Conservation (phyloP, 2,329 filamentous ascomycete genomes). For the Ceratocystis variospora region DNA sequence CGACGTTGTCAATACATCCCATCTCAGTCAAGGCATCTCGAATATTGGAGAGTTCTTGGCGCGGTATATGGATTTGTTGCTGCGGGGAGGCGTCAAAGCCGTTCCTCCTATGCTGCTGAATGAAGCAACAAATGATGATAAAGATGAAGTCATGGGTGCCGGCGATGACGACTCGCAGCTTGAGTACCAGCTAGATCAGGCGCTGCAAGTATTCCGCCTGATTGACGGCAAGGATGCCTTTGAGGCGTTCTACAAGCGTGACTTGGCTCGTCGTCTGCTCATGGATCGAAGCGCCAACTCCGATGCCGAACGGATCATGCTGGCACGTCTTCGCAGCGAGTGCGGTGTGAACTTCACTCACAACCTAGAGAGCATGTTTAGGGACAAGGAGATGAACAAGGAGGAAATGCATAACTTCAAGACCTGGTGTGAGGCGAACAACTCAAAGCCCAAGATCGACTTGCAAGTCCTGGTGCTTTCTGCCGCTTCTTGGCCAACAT, state of each 20-base stretch:
- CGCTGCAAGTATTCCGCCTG: conserved; percentile 88
- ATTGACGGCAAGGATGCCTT: conserved; percentile 96
- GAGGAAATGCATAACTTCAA: conserved; percentile 82
- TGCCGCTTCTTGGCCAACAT: conserved; percentile 82
- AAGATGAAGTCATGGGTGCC: conserved; percentile 43
- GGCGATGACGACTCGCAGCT: conserved; percentile 86
- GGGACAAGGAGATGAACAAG: conserved; percentile 82
- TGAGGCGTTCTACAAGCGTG: conserved; percentile 98
- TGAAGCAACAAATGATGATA: conserved; percentile 29
- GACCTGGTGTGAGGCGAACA: conserved; percentile 42
- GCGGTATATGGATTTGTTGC: conserved; percentile 82
- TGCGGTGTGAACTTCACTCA: conserved; percentile 91
- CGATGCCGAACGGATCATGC: conserved; percentile 92
- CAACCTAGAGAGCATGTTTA: conserved; percentile 98
- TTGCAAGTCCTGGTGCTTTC: conserved; percentile 84
- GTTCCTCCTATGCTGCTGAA: conserved; percentile 56
- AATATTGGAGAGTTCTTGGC: conserved; percentile 98
- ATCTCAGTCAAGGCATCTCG: conserved; percentile 69
- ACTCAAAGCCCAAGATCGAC: conserved; percentile 38
- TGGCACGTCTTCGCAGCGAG: conserved; percentile 78
- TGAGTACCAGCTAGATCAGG: conserved; percentile 81
- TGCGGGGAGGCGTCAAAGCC: conserved; percentile 76
- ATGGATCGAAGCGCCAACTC: conserved; percentile 88
- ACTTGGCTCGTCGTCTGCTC: conserved; percentile 74
- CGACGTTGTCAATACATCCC: conserved; percentile 57